Conservation (phyloP, 2,329 filamentous ascomycete genomes). For the Aspergillus bombycis region DNA sequence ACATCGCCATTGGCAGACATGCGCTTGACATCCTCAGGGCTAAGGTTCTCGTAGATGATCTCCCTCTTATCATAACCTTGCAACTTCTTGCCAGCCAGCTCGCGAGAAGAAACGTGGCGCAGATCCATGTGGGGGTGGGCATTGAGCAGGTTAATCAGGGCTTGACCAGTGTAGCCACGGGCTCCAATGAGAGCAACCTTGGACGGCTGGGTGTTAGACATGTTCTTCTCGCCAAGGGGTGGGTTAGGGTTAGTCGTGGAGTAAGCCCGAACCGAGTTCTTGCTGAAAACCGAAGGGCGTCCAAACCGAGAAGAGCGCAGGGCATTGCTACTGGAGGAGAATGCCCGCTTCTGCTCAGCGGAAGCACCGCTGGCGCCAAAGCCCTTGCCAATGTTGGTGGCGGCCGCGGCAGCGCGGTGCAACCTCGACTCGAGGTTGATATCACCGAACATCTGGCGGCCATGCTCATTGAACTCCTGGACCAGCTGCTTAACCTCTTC, state of each 20-base stretch:
- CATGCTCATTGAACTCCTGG: constrained; percentile 80
- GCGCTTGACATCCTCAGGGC: constrained; percentile 79
- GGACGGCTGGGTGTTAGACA: constrained; percentile 75
- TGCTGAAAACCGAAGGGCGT: constrained; percentile 33
- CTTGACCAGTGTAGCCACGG: constrained; percentile 91
- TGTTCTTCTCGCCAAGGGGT: constrained; percentile 84
- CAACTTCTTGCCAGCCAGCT: constrained; percentile 83
- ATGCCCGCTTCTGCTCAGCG: constrained; percentile 66
- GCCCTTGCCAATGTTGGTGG: constrained; percentile 58
- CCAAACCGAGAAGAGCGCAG: constrained; percentile 40
- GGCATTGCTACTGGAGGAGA: constrained; percentile 60
- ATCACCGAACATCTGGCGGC: constrained; percentile 84
- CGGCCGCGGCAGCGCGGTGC: constrained; percentile 73
- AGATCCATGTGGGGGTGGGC: constrained; percentile 88
- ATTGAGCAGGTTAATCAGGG: constrained; percentile 84
- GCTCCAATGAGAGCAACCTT: constrained; percentile 87
- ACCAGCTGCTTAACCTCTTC: constrained; percentile 83
- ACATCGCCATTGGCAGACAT: constrained; percentile 84
- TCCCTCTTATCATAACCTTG: constrained; percentile 89
- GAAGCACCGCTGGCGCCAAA: constrained; percentile 51
- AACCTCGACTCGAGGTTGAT: constrained; percentile 87
- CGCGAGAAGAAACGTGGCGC: constrained; percentile 87
- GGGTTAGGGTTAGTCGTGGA: constrained; percentile 76
- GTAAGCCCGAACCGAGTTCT: constrained; percentile 43
- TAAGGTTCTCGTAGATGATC: constrained; percentile 89